Base-by-base conservation (phyloP, 768 basidiomycete genomes). In the Rhodosporidiobolus odoratus region DNA sequence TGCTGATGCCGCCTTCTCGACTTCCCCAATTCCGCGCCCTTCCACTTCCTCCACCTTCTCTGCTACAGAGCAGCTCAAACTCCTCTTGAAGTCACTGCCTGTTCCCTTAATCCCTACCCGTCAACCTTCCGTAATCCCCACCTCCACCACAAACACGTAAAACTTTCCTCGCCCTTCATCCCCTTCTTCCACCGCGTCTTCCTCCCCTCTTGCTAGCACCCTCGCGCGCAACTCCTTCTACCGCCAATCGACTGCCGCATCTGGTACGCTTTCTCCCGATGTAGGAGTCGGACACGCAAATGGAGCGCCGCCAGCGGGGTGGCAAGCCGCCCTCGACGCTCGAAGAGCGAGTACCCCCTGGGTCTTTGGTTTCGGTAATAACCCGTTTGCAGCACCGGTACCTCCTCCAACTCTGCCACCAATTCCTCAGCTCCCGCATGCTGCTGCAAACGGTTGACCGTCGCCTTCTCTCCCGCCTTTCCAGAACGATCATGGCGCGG, bases 81-180 rank as follows among this genome's bases (percentile, higher is more conserved):
- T 56, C 19, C 56, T 73, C 13, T 62, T 65, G 32, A 73, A 69
- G 72, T 58, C 64, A 16, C 72, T 68, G 8, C 67, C 72, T 2
- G 43, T 48, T 5, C 64, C 72, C 2, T 62, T 68, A 3, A 30
- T 43, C 23, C 72, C 72, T 1, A 37, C 62, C 2, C 67, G 72
- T 30, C 53, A 68, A 4, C 67, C 67, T 4, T 69, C 67, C 2
- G 37, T 63, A 2, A n/a, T n/a, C n/a, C n/a, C n/a, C n/a, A n/a
- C n/a, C n/a, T n/a, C n/a, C n/a, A n/a, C n/a, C n/a, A n/a, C n/a
- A n/a, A n/a, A n/a, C n/a, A n/a, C n/a, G n/a, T n/a, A n/a, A n/a
- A n/a, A n/a, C n/a, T n/a, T n/a, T 13, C 48, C 48, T 17, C 48
- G 21, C 21, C 21, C 48, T 30, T 40, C 43, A 23, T 53, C 69